These are phyloP conservation scores for Hypoxylon intermedium DNA, from an alignment of 495 filamentous ascomycete species.

Conservation along the genomic window DNA sequence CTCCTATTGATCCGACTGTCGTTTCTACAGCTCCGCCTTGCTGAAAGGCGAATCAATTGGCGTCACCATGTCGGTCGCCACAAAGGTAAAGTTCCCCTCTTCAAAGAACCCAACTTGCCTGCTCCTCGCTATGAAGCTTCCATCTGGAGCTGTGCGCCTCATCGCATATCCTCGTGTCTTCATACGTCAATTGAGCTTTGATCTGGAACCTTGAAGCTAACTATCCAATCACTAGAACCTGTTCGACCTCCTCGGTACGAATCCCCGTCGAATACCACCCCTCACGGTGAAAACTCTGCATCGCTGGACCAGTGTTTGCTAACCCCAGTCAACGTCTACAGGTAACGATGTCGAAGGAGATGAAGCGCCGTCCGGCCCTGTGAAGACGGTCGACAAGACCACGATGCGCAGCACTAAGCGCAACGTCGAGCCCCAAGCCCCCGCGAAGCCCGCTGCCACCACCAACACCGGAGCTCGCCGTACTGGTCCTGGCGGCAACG, in stretches of 20 bases:
- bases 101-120: background rate
- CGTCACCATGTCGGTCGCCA: constrained; percentile 69
- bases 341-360: constrained; percentile 91
- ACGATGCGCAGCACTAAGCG: constrained; percentile 82
- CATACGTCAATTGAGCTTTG: constrained; percentile 12
- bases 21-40: constrained; percentile 50
- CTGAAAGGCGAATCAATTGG: constrained; percentile 56
- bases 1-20: constrained; percentile 44
- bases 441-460: constrained; percentile 52
- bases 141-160: background rate
- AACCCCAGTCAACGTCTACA: constrained; percentile 43
- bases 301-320: constrained; percentile 33
- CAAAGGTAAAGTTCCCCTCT: constrained; percentile 58
- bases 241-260: constrained; percentile 86
- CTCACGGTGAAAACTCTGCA: constrained; percentile 41
- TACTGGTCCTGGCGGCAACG: constrained; percentile 71
- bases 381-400: constrained; percentile 86
- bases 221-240: constrained; percentile 66
- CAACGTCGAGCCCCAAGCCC: constrained; percentile 80
- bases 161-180: background rate
- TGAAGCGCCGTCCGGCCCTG: constrained; percentile 76
- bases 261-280: constrained; percentile 39
- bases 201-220: constrained; percentile 37
- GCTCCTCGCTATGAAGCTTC: no score
- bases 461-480: constrained; percentile 59